Conservation (phyloP, 768 basidiomycete genomes). For the Pisolithus tinctorius region DNA sequence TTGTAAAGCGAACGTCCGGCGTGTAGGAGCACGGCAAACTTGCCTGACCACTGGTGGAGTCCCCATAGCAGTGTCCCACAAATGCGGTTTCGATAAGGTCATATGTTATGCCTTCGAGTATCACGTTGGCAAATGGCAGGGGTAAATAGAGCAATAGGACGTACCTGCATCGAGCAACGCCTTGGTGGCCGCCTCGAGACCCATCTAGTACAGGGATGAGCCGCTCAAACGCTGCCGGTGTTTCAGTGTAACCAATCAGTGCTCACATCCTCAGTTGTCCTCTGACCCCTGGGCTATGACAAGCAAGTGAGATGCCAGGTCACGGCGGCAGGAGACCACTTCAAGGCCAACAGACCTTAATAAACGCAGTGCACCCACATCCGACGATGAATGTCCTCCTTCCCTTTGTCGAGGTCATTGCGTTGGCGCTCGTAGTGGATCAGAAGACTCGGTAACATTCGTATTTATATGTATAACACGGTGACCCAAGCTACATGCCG, state of each 20-base stretch:
- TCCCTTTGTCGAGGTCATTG: conserved; percentile 5
- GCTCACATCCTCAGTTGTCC: conserved; percentile 67
- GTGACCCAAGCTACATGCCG: not conserved
- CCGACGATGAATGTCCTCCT: conserved; percentile 56
- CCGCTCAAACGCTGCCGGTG: not conserved
- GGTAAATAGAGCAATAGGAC: conserved; percentile 1
- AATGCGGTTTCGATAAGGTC: conserved; percentile 67
- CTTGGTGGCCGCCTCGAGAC: conserved; percentile 80
- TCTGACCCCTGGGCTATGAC: conserved; percentile 52
- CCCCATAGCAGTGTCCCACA: conserved; percentile 76
- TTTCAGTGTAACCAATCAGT: not conserved
- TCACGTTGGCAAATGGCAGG: not conserved
- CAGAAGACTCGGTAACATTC: not conserved
- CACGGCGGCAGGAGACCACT: not conserved
- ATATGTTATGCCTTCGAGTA: conserved; percentile 64
- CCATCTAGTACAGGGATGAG: conserved; percentile 48
- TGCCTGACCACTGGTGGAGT: conserved; percentile 73
- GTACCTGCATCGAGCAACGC: conserved; percentile 78
- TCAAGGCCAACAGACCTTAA: conserved; percentile 44
- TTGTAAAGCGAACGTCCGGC: not conserved
- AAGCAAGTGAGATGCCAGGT: conserved; percentile 1
- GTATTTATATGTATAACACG: not conserved
- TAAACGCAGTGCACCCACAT: conserved; percentile 70
- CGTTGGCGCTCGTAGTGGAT: not conserved
- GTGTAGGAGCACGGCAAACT: conserved; percentile 6